phyloP scores from a whole-genome alignment of 1,284 basidiomycete genomes.

The Tylopilus microsporus region DNA sequence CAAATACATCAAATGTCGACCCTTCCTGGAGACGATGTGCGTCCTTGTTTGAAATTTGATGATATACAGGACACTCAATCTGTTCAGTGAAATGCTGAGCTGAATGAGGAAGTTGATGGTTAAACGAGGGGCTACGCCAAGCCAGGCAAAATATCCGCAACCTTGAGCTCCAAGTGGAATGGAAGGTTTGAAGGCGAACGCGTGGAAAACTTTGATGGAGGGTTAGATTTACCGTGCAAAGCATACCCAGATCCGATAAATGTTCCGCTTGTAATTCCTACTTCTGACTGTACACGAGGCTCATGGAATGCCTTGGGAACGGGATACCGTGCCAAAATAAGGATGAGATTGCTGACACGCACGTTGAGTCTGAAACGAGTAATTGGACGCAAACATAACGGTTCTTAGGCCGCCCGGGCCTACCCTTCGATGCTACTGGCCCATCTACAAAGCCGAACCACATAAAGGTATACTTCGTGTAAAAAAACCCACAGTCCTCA shows the following conservation, averaged over 20 bases:
- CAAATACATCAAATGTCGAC: slow-evolving; percentile 21
- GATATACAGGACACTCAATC: background rate
- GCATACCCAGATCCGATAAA: slow-evolving; percentile 11
- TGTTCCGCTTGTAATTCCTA: slow-evolving; percentile 5
- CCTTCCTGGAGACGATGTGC: slow-evolving; percentile 24
- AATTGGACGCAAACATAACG: background rate
- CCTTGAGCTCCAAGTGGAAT: slow-evolving; percentile 82
- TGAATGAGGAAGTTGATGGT: slow-evolving; percentile 57
- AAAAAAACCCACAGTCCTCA: too few species aligned
- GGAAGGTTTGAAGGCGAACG: slow-evolving; percentile 70
- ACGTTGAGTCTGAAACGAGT: slow-evolving; percentile 4
- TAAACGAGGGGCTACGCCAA: slow-evolving; percentile 66
- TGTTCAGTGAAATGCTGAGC: slow-evolving; percentile 19
- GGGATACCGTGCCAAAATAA: background rate
- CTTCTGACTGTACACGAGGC: slow-evolving; percentile 8
- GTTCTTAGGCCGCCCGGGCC: background rate
- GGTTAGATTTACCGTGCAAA: slow-evolving; percentile 15
- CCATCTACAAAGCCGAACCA: too few species aligned
- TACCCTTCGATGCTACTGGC: too few species aligned
- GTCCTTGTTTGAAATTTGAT: slow-evolving; percentile 15
- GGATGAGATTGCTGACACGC: slow-evolving; percentile 11
- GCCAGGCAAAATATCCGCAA: slow-evolving; percentile 75
- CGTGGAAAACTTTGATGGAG: slow-evolving; percentile 53
- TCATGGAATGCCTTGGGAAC: background rate
- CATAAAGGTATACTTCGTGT: too few species aligned